Evolutionary conservation across 805 yeast species (phyloP).

Genomic region (Suhomyces kilbournensis): DNA sequence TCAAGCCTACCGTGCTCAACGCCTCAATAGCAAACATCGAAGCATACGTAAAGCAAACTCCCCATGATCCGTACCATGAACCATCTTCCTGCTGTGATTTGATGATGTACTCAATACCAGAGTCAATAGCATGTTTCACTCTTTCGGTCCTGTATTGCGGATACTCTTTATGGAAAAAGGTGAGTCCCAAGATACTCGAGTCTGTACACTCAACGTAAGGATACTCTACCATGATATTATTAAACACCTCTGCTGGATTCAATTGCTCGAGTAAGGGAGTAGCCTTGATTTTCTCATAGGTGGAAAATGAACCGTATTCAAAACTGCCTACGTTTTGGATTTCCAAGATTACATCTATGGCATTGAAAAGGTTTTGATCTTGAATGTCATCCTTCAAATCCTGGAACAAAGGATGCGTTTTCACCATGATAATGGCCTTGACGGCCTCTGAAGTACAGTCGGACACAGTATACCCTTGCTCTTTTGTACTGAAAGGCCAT

Average conservation of each 20-base stretch:
- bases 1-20: constrained; percentile 62
- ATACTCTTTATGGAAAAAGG: constrained; percentile 66
- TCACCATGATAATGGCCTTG: constrained; percentile 91
- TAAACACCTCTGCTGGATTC: constrained; percentile 97
- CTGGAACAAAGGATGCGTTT: constrained; percentile 53
- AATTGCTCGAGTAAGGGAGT: constrained; percentile 70
- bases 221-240: constrained; percentile 96
- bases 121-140: constrained; percentile 63
- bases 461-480: constrained; percentile 93
- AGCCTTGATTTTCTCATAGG: constrained; percentile 85
- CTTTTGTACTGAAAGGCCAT: constrained; percentile 95
- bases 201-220: constrained; percentile 99
- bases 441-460: constrained; percentile 97
- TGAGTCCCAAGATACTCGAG: constrained; percentile 85
- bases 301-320: constrained; percentile 88
- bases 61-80: constrained; percentile 99
- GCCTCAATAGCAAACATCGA: constrained; percentile 98
- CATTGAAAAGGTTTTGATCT: constrained; percentile 54
- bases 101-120: constrained; percentile 72
- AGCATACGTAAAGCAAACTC: constrained; percentile 92
- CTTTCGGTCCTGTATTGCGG: constrained; percentile 63
- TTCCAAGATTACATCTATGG: constrained; percentile 70
- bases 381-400: constrained; percentile 52
- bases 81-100: constrained; percentile 75
- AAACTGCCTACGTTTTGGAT: constrained; percentile 77